Conservation (phyloP, 306 rosid genomes). For the Trifolium pratense region DNA sequence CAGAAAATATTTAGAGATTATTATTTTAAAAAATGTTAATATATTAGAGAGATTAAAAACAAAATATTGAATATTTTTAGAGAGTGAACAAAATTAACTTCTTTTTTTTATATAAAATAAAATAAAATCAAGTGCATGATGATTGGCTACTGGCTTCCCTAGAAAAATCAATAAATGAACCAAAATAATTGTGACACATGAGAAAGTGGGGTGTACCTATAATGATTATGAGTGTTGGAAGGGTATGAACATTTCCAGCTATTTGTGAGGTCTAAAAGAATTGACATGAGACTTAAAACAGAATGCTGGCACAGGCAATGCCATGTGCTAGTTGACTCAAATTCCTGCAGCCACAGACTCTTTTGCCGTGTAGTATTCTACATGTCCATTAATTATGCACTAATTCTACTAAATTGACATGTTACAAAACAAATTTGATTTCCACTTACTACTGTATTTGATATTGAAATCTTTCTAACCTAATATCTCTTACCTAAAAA, state of each 20-base stretch:
- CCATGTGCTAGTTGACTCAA: conserved; percentile 21
- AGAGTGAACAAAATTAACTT: too few species aligned
- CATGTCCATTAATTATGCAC: conserved; percentile 19
- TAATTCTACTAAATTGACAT: not conserved
- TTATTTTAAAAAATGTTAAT: too few species aligned
- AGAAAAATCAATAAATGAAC: conserved; percentile 13
- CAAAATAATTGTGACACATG: not conserved
- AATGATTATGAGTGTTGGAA: conserved; percentile 12
- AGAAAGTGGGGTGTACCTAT: conserved; percentile 23
- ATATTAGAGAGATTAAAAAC: too few species aligned
- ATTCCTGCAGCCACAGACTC: not conserved
- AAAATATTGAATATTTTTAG: too few species aligned
- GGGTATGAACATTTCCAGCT: conserved; percentile 37
- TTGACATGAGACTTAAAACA: conserved; percentile 32
- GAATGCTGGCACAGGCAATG: conserved; percentile 29
- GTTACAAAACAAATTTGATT: not conserved
- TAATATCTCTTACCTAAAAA: too few species aligned
- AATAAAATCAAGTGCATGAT: too few species aligned
- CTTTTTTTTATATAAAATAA: too few species aligned
- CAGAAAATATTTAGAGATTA: too few species aligned
- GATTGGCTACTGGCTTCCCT: not conserved
- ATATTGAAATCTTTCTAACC: too few species aligned
- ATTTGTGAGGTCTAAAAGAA: conserved; percentile 8
- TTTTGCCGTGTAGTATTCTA: not conserved
- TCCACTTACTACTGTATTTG: too few species aligned